Percentiles rank a stretch among this genome's conserved stretches.
Conservation (phyloP, 768 basidiomycete species). For the Dioszegia hungarica region DNA sequence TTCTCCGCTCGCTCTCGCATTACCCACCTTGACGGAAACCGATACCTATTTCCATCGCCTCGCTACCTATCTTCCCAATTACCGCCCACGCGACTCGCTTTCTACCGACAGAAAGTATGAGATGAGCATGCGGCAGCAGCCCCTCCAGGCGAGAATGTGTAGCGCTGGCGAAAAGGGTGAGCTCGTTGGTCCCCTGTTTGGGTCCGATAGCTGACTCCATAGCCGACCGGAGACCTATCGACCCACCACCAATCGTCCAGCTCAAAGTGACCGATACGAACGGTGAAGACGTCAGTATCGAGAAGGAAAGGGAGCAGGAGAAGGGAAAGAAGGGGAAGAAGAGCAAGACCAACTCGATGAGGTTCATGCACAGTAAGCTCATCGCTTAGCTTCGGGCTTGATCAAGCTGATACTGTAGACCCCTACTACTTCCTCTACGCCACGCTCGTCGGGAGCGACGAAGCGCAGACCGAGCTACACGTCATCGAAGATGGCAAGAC, state of each 20-base stretch:
- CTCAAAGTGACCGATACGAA: conserved; percentile 71
- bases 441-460: conserved; percentile 75
- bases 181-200: background rate
- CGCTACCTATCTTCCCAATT: background rate
- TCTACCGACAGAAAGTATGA: conserved; percentile 65
- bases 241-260: conserved; percentile 95
- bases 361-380: conserved; percentile 45
- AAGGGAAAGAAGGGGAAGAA: conserved; percentile 9
- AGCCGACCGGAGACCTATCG: conserved; percentile 94
- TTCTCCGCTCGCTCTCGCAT: too few species aligned
- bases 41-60: background rate
- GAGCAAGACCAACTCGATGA: conserved; percentile 22
- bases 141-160: conserved; percentile 61
- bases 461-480: conserved; percentile 71
- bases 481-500: conserved; percentile 89
- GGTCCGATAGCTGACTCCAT: conserved; percentile 9
- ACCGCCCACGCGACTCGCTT: background rate
- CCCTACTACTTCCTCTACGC: conserved; percentile 97
- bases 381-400: conserved; percentile 54
- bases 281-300: conserved; percentile 12
- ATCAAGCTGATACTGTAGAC: conserved; percentile 44
- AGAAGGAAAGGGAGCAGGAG: background rate
- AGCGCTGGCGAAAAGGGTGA: conserved; percentile 61
- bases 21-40: too few species aligned
- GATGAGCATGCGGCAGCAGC: conserved; percentile 80